Conservation (phyloP, 306 rosid species). For the Sicyos edulis region DNA sequence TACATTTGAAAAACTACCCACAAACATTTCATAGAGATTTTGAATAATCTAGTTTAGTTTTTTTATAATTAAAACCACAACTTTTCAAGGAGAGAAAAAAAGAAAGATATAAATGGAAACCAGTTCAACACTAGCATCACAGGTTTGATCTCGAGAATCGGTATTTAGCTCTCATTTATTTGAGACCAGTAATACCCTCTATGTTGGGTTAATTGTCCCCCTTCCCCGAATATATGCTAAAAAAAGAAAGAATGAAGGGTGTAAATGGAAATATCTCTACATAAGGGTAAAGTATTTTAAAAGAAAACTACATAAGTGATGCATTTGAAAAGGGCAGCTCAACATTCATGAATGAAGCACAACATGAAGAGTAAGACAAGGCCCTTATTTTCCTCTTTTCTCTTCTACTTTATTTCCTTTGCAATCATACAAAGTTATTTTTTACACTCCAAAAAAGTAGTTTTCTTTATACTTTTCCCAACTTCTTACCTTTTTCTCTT, state of each 20-base stretch:
- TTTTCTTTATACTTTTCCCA: neutral
- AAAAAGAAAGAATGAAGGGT: neutral
- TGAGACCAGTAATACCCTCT: too few species aligned
- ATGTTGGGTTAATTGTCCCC: too few species aligned
- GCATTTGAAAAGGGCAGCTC: neutral
- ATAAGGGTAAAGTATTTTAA: neutral
- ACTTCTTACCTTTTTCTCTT: neutral
- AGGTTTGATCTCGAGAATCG: too few species aligned
- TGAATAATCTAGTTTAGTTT: too few species aligned
- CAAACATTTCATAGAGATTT: too few species aligned
- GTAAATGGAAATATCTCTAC: neutral
- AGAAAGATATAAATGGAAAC: too few species aligned
- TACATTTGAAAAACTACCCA: too few species aligned
- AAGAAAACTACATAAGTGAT: neutral
- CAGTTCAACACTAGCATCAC: too few species aligned
- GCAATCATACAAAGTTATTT: neutral
- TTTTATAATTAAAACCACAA: neutral
- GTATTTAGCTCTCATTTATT: too few species aligned
- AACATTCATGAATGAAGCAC: conserved; percentile 5
- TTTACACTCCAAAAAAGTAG: neutral
- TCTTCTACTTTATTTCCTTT: neutral
- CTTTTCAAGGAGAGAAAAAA: neutral
- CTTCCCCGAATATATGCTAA: too few species aligned
- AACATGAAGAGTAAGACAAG: neutral
- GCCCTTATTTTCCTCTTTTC: neutral